Conservation (phyloP, 148 eudicot genomes). For the Arctostaphylos glauca region DNA sequence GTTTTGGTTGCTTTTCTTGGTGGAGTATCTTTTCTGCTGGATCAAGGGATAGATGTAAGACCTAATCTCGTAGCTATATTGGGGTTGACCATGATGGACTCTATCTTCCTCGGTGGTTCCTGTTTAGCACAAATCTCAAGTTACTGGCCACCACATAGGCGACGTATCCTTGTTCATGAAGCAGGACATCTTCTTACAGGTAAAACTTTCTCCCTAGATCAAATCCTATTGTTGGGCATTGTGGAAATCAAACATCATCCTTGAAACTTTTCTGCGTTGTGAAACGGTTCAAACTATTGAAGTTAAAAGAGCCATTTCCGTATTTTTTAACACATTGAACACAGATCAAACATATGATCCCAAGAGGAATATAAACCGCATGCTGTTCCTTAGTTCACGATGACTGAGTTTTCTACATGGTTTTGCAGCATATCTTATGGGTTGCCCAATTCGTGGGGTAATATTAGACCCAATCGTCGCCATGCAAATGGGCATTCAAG, state of each 20-base stretch:
- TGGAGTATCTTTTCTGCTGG: conserved; percentile 62
- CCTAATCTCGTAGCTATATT: conserved; percentile 71
- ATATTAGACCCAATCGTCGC: conserved; percentile 91
- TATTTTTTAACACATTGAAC: neutral
- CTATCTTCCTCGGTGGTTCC: conserved; percentile 81
- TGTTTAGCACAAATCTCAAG: conserved; percentile 90
- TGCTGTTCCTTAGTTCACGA: neutral
- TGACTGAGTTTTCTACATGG: conserved; percentile 14
- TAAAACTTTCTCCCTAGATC: conserved; percentile 17
- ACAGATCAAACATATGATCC: neutral
- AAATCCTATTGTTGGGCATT: neutral
- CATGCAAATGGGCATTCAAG: conserved; percentile 98
- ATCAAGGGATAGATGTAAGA: conserved; percentile 84
- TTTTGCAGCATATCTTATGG: conserved; percentile 95
- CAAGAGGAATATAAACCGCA: neutral
- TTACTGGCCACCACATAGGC: conserved; percentile 94
- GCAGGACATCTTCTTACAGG: conserved; percentile 96
- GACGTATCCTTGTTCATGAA: conserved; percentile 96
- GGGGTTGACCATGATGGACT: conserved; percentile 68
- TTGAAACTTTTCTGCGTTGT: neutral
- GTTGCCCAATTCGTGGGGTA: conserved; percentile 95
- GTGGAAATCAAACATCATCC: neutral
- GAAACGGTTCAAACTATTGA: neutral
- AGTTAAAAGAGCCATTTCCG: neutral
- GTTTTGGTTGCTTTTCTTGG: conserved; percentile 60